Evolutionary conservation across 2,329 filamentous ascomycete genomes (phyloP).

Genomic region (Neonectria hederae): DNA sequence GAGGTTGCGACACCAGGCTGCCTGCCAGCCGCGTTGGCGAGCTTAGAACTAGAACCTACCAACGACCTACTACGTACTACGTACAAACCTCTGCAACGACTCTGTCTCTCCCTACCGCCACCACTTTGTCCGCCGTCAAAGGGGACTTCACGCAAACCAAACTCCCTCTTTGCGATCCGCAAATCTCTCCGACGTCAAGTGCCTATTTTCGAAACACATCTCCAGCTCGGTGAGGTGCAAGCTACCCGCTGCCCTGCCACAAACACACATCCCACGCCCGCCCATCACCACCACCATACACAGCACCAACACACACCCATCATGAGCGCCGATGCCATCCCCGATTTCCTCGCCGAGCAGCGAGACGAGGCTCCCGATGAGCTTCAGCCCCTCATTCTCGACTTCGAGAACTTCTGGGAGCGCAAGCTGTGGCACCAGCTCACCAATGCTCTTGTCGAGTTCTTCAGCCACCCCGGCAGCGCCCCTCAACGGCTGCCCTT

Average conservation of each 20-base stretch:
- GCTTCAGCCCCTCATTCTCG: conserved; percentile 86
- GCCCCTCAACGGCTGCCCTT: conserved; percentile 85
- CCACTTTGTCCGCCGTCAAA: not conserved
- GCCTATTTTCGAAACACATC: conserved; percentile 4
- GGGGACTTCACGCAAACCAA: conserved; percentile 12
- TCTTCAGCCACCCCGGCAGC: conserved; percentile 86
- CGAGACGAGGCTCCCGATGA: conserved; percentile 88
- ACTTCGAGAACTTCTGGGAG: conserved; percentile 98
- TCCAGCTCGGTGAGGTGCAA: conserved; percentile 30
- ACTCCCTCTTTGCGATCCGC: conserved; percentile 7
- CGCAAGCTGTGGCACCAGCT: conserved; percentile 99
- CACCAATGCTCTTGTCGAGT: conserved; percentile 86
- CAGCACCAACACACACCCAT: conserved; percentile 31
- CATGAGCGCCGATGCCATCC: conserved; percentile 89
- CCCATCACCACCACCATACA: conserved; percentile 24
- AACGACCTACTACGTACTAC: not conserved
- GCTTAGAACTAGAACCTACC: conserved; percentile 33
- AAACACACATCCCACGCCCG: conserved; percentile 10
- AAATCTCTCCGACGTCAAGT: conserved; percentile 9
- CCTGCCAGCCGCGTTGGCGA: conserved; percentile 50
- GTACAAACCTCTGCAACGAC: conserved; percentile 10
- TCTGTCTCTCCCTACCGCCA: not conserved
- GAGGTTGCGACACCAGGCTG: conserved; percentile 50
- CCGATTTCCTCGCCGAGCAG: conserved; percentile 91
- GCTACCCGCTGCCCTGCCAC: conserved; percentile 37